Base-by-base conservation (phyloP, 345 rosid genomes). In the Toxicodendron radicans region DNA sequence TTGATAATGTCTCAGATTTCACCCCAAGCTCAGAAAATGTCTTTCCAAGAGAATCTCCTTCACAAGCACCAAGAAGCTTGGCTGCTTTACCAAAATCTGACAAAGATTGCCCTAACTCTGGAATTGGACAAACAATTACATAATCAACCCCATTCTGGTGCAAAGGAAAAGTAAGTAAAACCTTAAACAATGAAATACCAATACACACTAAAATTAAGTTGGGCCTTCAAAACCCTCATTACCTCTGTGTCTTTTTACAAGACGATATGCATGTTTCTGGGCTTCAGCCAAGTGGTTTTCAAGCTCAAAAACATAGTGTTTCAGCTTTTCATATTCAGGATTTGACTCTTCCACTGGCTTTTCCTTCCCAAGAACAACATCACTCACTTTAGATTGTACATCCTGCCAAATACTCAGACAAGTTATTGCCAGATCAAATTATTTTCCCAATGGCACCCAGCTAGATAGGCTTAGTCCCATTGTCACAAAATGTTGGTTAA, bases 291-390 rank as follows among this genome's bases (percentile, higher is more conserved):
- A 85, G 83, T 93, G 99, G 81, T 93, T 90, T 76, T 95, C 99
- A 30, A 95, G 99, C 91, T 95, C 99, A 71, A 88, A 91, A 70
- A 95, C 68, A 71, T 95, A 95, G 74, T 87, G 86, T 78, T 93
- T 95, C 81, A 95, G 84, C 87, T 93, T 93, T 84, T 95, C 99
- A 74, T 95, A 91, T 72, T 89, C 95, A 78, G 92, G 85, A 86
- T 85, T 87, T 24, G 99, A 91, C 83, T 95, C 99, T 84, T 95
- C 99, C 24, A 95, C 97, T n/a, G 97, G 97, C 79, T 91, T 95
- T 75, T 95, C 99, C 79, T 95, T 95, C 69, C 99, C 99, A 27
- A 95, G 92, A 53, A 95, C 97, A 78, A 90, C 95, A 77, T 95
- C 98, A 58, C 95, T 95, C 74, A 95, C 97, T 86, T 82, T 93